These are phyloP conservation scores for Plasmodium chabaudi DNA, from an alignment of 169 alveolate species.

Conservation along the genomic window DNA sequence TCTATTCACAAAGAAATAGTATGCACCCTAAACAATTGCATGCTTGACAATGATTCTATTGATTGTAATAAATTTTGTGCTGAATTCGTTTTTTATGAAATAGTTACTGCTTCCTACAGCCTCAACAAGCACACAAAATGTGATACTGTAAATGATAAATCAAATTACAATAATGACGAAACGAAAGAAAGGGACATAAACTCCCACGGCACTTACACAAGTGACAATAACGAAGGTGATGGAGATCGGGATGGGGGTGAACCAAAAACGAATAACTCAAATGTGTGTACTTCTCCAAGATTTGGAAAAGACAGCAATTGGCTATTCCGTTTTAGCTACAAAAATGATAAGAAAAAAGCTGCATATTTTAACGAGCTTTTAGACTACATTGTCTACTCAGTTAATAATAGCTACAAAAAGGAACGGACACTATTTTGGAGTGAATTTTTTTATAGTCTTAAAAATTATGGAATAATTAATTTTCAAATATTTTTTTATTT, in stretches of 20 bases:
- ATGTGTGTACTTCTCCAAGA: not conserved
- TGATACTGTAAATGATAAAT: not conserved
- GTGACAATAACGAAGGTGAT: no score
- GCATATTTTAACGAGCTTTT: conserved; percentile 26
- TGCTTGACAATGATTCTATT: not conserved
- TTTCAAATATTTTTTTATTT: conserved; percentile 50
- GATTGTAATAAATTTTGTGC: conserved; percentile 3
- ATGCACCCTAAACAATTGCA: not conserved
- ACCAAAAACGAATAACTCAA: not conserved
- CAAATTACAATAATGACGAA: not conserved
- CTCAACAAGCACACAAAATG: not conserved
- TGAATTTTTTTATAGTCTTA: conserved; percentile 18
- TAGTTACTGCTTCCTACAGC: not conserved
- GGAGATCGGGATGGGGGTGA: not conserved
- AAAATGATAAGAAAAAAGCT: not conserved
- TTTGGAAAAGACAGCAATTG: not conserved
- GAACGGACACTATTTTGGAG: conserved; percentile 40
- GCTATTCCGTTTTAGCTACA: not conserved
- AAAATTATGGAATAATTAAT: conserved; percentile 26
- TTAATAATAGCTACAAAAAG: conserved; percentile 13
- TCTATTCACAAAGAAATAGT: not conserved
- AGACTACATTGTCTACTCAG: conserved; percentile 29
- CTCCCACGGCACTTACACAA: not conserved
- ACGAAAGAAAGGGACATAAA: not conserved
- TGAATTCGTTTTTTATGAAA: conserved; percentile 40